phyloP scores from a whole-genome alignment of 805 yeast species.

The Candida caryicola region DNA sequence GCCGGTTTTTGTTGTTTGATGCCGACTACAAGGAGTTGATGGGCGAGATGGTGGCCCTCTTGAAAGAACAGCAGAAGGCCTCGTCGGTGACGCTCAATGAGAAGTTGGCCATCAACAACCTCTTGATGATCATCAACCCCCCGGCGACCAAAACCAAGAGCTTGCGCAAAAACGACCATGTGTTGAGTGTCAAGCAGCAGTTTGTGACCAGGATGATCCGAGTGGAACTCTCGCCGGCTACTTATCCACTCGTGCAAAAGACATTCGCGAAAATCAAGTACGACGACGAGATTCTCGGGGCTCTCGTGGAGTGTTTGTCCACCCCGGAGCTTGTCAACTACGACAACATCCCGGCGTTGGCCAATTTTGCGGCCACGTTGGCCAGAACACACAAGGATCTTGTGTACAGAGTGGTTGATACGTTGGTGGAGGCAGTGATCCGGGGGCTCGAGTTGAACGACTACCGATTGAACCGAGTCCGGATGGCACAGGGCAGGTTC shows the following conservation, averaged over 20 bases:
- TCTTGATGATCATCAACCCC: slow-evolving; percentile 55
- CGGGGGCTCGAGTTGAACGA: slow-evolving; percentile 66
- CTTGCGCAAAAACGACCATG: slow-evolving; percentile 25
- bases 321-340: slow-evolving; percentile 62
- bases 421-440: slow-evolving; percentile 58
- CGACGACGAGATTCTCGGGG: slow-evolving; percentile 33
- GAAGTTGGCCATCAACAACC: slow-evolving; percentile 55
- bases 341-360: slow-evolving; percentile 51
- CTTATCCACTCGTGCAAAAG: slow-evolving; percentile 18
- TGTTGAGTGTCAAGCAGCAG: slow-evolving; percentile 5
- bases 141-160: slow-evolving; percentile 39
- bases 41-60: slow-evolving; percentile 57
- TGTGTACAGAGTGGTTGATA: slow-evolving; percentile 52
- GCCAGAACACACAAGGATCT: slow-evolving; percentile 37
- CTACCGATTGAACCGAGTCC: slow-evolving; percentile 53
- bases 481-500: slow-evolving; percentile 61
- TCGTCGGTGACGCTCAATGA: slow-evolving; percentile 51
- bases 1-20: slow-evolving; percentile 57
- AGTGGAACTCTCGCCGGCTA: slow-evolving; percentile 44
- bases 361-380: slow-evolving; percentile 40
- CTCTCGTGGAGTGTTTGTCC: slow-evolving; percentile 43
- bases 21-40: slow-evolving; percentile 58
- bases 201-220: slow-evolving; percentile 49
- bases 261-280: slow-evolving; percentile 47
- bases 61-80: slow-evolving; percentile 50